These are phyloP conservation scores for Trapa bicornis DNA, from an alignment of 345 rosid species.

Conservation along the genomic window DNA sequence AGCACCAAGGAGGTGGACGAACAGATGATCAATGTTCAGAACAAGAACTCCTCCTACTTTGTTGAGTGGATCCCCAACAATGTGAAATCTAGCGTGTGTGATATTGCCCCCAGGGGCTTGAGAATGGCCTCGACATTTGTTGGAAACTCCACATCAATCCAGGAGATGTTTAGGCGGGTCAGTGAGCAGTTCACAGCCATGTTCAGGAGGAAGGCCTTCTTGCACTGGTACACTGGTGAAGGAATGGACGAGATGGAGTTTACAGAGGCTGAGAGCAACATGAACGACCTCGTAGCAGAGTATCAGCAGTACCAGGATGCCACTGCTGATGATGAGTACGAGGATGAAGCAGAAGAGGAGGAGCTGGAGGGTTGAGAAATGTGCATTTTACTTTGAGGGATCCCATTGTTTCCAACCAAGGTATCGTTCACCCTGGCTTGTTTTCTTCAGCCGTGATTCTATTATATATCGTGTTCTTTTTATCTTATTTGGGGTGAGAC, in stretches of 20 bases:
- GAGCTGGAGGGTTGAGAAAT: slow-evolving; percentile 21
- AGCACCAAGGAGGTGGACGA: slow-evolving; percentile 1
- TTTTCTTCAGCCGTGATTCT: neutral
- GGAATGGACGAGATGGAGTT: too few relatives aligned
- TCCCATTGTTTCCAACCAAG: neutral
- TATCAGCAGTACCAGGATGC: slow-evolving; percentile 35
- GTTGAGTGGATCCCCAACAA: slow-evolving; percentile 70
- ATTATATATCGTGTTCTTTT: neutral
- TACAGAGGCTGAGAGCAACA: too few relatives aligned
- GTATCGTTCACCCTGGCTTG: neutral
- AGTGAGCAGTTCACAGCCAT: too few relatives aligned
- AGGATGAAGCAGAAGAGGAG: slow-evolving; percentile 48
- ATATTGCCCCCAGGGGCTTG: slow-evolving; percentile 43
- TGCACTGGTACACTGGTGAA: too few relatives aligned
- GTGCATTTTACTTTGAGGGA: neutral
- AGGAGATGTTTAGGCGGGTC: too few relatives aligned
- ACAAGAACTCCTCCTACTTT: slow-evolving; percentile 90
- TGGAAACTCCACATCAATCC: slow-evolving; percentile 49
- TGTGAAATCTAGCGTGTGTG: slow-evolving; percentile 32
- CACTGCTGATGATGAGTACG: slow-evolving; percentile 79
- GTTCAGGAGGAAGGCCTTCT: too few relatives aligned
- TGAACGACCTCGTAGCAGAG: too few relatives aligned
- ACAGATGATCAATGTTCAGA: slow-evolving; percentile 87
- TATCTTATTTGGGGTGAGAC: neutral
- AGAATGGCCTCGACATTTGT: slow-evolving; percentile 46